Evolutionary conservation across 2,329 filamentous ascomycete genomes (phyloP).

Genomic region (Penicillium sclerotigenum): DNA sequence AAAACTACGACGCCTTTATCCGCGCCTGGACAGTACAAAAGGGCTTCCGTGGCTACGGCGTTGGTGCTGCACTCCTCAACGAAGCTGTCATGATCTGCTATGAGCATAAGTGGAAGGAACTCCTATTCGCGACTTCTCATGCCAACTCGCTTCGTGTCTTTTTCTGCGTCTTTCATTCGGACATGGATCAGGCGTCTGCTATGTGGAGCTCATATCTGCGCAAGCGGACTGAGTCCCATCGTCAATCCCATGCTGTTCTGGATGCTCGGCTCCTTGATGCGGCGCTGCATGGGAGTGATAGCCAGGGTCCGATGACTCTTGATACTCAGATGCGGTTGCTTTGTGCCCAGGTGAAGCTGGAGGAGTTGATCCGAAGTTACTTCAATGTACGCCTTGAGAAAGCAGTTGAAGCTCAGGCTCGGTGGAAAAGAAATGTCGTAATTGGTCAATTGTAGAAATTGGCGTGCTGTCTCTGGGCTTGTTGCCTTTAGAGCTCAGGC

Average conservation of each 20-base stretch:
- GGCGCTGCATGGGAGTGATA: not conserved
- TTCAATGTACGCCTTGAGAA: not conserved
- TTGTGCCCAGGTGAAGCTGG: not conserved
- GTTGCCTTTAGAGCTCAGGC: too few relatives aligned
- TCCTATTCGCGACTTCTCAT: slow-evolving; percentile 71
- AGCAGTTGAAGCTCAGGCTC: not conserved
- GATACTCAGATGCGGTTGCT: not conserved
- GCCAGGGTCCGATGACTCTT: too few relatives aligned
- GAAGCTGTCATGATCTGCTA: slow-evolving; percentile 67
- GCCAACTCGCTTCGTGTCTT: slow-evolving; percentile 68
- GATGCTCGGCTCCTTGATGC: not conserved
- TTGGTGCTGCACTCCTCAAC: slow-evolving; percentile 69
- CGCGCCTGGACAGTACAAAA: slow-evolving; percentile 77
- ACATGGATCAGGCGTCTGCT: not conserved
- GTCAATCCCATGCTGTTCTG: not conserved
- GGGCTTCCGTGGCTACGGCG: slow-evolving; percentile 66
- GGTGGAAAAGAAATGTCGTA: not conserved
- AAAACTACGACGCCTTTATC: slow-evolving; percentile 48
- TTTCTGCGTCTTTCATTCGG: slow-evolving; percentile 39
- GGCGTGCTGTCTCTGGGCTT: not conserved
- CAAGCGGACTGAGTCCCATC: not conserved
- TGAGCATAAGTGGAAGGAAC: slow-evolving; percentile 65
- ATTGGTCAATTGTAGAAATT: too few relatives aligned
- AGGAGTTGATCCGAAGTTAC: not conserved
- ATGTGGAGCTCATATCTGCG: not conserved